Evolutionary conservation across 805 yeast genomes (phyloP), one percentile per base, ranked within the genome.

Genomic region (Candida hungchunana): DNA sequence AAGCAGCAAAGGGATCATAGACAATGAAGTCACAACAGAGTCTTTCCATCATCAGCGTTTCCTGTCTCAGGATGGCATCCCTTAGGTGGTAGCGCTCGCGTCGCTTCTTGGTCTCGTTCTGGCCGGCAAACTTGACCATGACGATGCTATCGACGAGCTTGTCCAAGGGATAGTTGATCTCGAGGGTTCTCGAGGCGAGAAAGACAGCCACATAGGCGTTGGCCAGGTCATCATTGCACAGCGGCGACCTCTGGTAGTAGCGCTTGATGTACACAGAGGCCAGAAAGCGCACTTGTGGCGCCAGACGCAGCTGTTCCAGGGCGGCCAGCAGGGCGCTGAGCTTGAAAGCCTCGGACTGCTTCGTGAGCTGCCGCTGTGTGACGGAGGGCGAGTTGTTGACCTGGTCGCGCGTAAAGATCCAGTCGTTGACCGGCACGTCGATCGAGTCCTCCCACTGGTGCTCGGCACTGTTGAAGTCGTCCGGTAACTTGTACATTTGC

Each of bases 21-120:
- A 50, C 15, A 23, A 37, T 41, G 17, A 53, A 40, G 29, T 53
- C 58, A 27, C 46, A 53, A 17, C 56, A 50, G 3, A 53, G 40
- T 9, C 29, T 43, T 5, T 48, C 54, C 52, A 51, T 45, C 12
- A 51, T 39, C 5, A 18, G 13, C 32, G 42, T 31, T 28, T 53
- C 58, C n/a, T 29, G 13, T 9, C 27, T 34, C 10, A 39, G 30
- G 4, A 50, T 16, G 19, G 16, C 35, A 35, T 53, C 56, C 26
- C 36, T 48, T 17, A 31, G 23, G 1, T 16, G 20, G 44, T 51
- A 53, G 8, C 19, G 30, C 23, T 44, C 44, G n/a, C n/a, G n/a
- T n/a, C n/a, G n/a, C n/a, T n/a, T n/a, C 33, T 36, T 42, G 19
- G 25, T 31, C 16, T 29, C 17, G n/a, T 13, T 17, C 7, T 4